A percentile compares a stretch with the other conserved stretches of the same genome.
Evolutionary conservation across 441 rosid species (phyloP).

Genomic region (Raphanus hybrid): DNA sequence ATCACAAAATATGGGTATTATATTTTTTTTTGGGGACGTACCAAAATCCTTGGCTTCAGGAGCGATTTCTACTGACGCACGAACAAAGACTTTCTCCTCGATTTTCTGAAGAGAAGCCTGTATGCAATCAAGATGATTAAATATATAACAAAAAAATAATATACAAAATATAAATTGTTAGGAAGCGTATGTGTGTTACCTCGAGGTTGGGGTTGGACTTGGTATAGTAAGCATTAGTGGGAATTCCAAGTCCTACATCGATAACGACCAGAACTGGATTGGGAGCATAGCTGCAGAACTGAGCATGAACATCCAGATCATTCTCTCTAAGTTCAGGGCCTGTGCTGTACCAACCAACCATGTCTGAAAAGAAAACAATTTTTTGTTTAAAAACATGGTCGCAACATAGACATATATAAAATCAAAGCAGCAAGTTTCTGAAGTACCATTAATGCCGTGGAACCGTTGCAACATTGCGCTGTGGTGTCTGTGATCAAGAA

Average conservation of each 20-base stretch:
- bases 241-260: conserved; percentile 72
- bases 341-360: conserved; percentile 6
- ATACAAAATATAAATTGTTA: background rate
- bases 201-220: conserved; percentile 22
- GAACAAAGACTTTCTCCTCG: conserved; percentile 72
- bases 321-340: background rate
- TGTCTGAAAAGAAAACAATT: conserved; percentile 25
- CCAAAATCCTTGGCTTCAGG: conserved; percentile 69
- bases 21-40: conserved; percentile 18
- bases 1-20: background rate
- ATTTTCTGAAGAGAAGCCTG: background rate
- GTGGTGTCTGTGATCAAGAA: conserved; percentile 65
- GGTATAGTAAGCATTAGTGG: conserved; percentile 65
- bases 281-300: conserved; percentile 48
- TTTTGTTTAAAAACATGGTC: conserved; percentile 15
- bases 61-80: conserved; percentile 76
- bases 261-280: conserved; percentile 67
- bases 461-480: conserved; percentile 70
- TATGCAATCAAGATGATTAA: background rate
- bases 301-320: conserved; percentile 42
- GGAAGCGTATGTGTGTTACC: background rate
- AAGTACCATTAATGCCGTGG: conserved; percentile 70
- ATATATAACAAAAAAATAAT: background rate
- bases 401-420: background rate
- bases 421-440: background rate